Conservation (phyloP, 1,139 yeast species). For the Suhomyces bokatorum region DNA sequence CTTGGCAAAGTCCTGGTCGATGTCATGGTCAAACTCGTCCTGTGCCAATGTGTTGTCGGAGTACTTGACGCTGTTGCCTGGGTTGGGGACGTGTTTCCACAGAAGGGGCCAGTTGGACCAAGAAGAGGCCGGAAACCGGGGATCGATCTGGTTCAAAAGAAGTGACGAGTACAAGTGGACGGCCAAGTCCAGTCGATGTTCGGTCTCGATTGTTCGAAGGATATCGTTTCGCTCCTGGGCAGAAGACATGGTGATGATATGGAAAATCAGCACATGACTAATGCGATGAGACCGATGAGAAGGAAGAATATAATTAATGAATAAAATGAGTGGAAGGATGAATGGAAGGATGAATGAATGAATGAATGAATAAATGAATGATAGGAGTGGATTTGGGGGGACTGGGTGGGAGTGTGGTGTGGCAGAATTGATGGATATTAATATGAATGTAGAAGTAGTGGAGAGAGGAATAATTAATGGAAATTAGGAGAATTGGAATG, state of each 20-base stretch:
- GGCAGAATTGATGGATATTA: too few species aligned
- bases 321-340: too few species aligned
- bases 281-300: too few species aligned
- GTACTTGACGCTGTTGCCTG: conserved; percentile 24
- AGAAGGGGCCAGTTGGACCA: conserved; percentile 55
- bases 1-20: conserved; percentile 14
- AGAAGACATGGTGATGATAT: conserved; percentile 6
- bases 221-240: conserved; percentile 28
- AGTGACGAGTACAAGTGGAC: conserved; percentile 52
- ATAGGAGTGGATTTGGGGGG: too few species aligned
- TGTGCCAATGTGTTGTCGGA: conserved; percentile 23
- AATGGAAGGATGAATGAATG: too few species aligned
- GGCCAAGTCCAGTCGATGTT: conserved; percentile 48
- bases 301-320: too few species aligned
- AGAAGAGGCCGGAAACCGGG: conserved; percentile 32
- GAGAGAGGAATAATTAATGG: too few species aligned
- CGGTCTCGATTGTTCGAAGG: conserved; percentile 41
- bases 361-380: too few species aligned
- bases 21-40: conserved; percentile 20
- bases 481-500: too few species aligned
- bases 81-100: conserved; percentile 36
- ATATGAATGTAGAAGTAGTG: too few species aligned
- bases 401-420: too few species aligned
- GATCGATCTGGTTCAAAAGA: conserved; percentile 41
- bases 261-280: neutral